Base-by-base conservation (phyloP, 768 basidiomycete species). In the Hydnum rufescens region DNA sequence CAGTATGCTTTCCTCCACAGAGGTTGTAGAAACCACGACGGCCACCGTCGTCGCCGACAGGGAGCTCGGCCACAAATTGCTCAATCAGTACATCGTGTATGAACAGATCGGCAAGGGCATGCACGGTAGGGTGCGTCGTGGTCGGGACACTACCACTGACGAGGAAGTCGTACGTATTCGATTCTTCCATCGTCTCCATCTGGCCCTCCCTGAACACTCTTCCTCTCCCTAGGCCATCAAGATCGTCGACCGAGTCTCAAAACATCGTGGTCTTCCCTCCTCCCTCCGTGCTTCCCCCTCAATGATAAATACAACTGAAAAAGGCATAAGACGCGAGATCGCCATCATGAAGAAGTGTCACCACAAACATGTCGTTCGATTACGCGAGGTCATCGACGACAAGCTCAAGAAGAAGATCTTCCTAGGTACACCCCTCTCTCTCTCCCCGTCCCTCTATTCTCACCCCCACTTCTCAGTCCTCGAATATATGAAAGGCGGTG, bases 281-380 rank as follows among this genome's bases (percentile, higher is more conserved):
- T 39, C 54, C 13, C 32, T 31, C 23, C 16, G 28, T 32, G 26
- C 8, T 25, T 16, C 26, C 32, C 13, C 28, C 49, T 13, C 28
- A 25, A 32, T 6, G 49, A 25, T 82, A 39, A 72, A 74, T 53
- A 80, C 76, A 23, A 77, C 77, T 29, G 87, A 88, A 62, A 72
- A 77, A 57, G 87, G 88, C 68, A 88, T 95, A 56, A 73, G 78
- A 58, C 81, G 80, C 64, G 93, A 97, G 67, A 90, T 97, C 54
- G 95, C 95, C 2, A 92, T 97, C 64, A 95, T 99, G 87, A 97
- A 96, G 71, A 92, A 95, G 63, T 82, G 86, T 60, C 70, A 79
- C 46, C 89, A 95, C 61, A 80, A 83, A 0, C 80, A 95, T 63
- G 79, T 95, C 54, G 89, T 96, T 6, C 72, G 81, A 57, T 73